A percentile compares a stretch with the other conserved stretches of the same genome.
Evolutionary conservation across 1,284 basidiomycete species (phyloP).

Genomic region (Sphagnurus paluster): DNA sequence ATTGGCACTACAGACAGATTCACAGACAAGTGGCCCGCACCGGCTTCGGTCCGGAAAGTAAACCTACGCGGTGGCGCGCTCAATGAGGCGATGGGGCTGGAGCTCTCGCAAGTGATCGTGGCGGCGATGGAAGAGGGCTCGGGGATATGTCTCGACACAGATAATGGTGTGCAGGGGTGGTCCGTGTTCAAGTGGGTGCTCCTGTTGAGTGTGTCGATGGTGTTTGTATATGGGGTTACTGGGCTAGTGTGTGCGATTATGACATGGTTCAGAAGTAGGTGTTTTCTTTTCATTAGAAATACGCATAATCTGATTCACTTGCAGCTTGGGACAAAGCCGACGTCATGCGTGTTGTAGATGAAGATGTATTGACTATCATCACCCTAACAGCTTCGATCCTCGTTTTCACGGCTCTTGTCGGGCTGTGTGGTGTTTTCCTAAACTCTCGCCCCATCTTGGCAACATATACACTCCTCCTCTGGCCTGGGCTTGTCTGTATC

Average conservation of each 20-base stretch:
- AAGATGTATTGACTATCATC: slow-evolving; percentile 60
- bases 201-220: slow-evolving; percentile 48
- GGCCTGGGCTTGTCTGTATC: slow-evolving; percentile 64
- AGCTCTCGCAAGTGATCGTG: slow-evolving; percentile 20
- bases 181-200: slow-evolving; percentile 58
- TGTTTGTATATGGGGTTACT: slow-evolving; percentile 49
- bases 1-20: slow-evolving; percentile 43
- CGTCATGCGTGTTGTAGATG: slow-evolving; percentile 54
- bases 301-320: not conserved
- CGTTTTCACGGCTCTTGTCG: slow-evolving; percentile 63
- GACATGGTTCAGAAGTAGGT: slow-evolving; percentile 62
- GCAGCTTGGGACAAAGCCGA: slow-evolving; percentile 53
- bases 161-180: slow-evolving; percentile 45
- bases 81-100: slow-evolving; percentile 10
- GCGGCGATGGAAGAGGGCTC: slow-evolving; percentile 39
- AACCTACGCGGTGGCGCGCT: slow-evolving; percentile 7
- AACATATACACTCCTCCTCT: slow-evolving; percentile 69
- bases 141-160: too few species aligned
- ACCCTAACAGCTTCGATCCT: slow-evolving; percentile 60
- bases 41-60: slow-evolving; percentile 34
- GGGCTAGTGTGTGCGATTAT: slow-evolving; percentile 48
- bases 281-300: slow-evolving; percentile 4
- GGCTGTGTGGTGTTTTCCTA: slow-evolving; percentile 66
- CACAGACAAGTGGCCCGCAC: slow-evolving; percentile 54
- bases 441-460: slow-evolving; percentile 77